phyloP scores from a whole-genome alignment of 2,329 filamentous ascomycete genomes.

The Hypoxylon rubiginosum region DNA sequence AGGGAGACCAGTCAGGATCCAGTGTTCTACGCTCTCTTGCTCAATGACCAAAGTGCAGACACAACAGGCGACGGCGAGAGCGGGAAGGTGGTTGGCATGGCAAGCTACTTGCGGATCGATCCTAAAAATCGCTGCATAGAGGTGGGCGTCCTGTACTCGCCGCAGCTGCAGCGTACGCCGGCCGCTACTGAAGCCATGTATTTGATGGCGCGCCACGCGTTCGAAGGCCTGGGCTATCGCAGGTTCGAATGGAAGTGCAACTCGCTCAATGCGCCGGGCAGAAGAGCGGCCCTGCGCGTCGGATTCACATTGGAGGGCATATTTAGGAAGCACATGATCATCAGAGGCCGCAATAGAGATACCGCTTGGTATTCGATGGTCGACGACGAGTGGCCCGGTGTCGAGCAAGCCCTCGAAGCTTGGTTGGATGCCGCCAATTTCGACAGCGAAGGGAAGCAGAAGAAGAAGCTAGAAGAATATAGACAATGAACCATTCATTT shows the following conservation, averaged over 20 bases:
- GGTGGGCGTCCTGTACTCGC: constrained; percentile 67
- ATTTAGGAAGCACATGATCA: constrained; percentile 72
- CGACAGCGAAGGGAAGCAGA: constrained; percentile 66
- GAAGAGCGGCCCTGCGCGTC: constrained; percentile 66
- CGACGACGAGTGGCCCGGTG: constrained; percentile 68
- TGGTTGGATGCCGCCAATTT: constrained; percentile 72
- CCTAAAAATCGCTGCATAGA: constrained; percentile 66
- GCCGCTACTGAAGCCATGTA: constrained; percentile 71
- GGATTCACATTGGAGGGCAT: constrained; percentile 72
- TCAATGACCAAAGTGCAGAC: constrained; percentile 16
- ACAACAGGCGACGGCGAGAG: constrained; percentile 12
- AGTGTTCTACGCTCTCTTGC: constrained; percentile 47
- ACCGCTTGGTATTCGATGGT: constrained; percentile 72
- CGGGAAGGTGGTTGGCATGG: constrained; percentile 44
- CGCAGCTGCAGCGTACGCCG: constrained; percentile 64
- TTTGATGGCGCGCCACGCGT: constrained; percentile 66
- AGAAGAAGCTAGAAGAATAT: constrained; percentile 57
- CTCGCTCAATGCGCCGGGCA: constrained; percentile 66
- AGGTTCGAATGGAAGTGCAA: constrained; percentile 77
- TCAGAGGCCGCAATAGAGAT: constrained; percentile 69
- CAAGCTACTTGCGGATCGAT: constrained; percentile 59
- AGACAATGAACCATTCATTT: constrained; percentile 29
- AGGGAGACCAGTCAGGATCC: constrained; percentile 40
- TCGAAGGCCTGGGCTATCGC: constrained; percentile 67
- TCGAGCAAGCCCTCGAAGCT: constrained; percentile 61